Evolutionary conservation across 2,329 filamentous ascomycete species (phyloP).

Genomic region (Penicillium sp.): DNA sequence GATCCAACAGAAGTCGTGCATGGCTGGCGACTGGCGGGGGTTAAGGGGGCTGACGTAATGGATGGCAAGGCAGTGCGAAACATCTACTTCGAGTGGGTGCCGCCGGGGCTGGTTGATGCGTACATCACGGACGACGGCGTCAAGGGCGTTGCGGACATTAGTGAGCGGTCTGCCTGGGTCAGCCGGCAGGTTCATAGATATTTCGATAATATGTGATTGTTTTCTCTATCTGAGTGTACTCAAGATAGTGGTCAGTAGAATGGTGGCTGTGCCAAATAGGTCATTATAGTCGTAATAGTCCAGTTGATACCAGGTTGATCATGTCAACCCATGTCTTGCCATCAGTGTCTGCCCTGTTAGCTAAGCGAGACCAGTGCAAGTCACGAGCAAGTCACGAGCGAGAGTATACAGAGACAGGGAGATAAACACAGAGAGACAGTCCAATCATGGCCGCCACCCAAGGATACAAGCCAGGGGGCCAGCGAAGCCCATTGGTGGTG

Average conservation of each 20-base stretch:
- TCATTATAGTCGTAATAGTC: neutral
- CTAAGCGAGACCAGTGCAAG: too few species aligned
- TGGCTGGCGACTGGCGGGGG: constrained; percentile 40
- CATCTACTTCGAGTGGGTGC: constrained; percentile 61
- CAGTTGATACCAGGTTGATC: too few species aligned
- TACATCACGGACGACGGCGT: constrained; percentile 56
- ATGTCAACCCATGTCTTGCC: too few species aligned
- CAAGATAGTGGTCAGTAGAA: neutral
- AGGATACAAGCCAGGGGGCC: too few species aligned
- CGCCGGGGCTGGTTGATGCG: constrained; percentile 47
- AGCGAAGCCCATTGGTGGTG: too few species aligned
- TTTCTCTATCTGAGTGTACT: neutral
- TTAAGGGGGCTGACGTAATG: constrained; percentile 20
- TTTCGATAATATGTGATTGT: constrained; percentile 40
- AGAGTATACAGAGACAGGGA: too few species aligned
- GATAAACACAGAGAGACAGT: too few species aligned
- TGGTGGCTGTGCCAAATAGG: neutral
- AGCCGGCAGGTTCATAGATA: constrained; percentile 36
- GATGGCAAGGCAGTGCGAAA: constrained; percentile 32
- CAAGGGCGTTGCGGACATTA: constrained; percentile 39
- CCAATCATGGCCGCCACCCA: too few species aligned
- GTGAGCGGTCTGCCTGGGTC: constrained; percentile 35
- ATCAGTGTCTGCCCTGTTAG: too few species aligned
- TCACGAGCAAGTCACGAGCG: too few species aligned
- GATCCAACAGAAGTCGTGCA: constrained; percentile 48